A percentile compares a stretch with the other conserved stretches of the same genome.
Evolutionary conservation across 768 basidiomycete species (phyloP).

Genomic region (Rhizopogon vesiculosus): DNA sequence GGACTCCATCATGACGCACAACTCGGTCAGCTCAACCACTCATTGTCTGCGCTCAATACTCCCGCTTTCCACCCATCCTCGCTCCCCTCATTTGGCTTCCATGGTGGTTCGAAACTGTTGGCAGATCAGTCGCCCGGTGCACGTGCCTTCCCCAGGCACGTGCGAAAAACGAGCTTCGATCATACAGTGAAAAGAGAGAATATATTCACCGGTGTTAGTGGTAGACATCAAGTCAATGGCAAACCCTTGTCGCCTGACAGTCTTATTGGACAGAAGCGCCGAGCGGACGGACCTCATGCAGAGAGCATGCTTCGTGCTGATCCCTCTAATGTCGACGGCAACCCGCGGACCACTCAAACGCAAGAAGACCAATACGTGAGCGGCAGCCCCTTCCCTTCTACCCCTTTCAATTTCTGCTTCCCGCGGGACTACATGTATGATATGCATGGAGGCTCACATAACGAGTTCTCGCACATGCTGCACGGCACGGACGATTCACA

Average conservation of each 20-base stretch:
- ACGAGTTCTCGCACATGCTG: slow-evolving; percentile 31
- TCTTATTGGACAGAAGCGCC: slow-evolving; percentile 68
- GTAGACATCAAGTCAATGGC: slow-evolving; percentile 79
- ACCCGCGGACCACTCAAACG: slow-evolving; percentile 21
- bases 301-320: slow-evolving; percentile 80
- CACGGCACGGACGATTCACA: slow-evolving; percentile 23
- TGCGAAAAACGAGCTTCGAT: slow-evolving; percentile 93
- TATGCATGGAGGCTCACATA: slow-evolving; percentile 31
- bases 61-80: slow-evolving; percentile 65
- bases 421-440: slow-evolving; percentile 67
- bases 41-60: slow-evolving; percentile 38
- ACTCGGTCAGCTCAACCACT: slow-evolving; percentile 32
- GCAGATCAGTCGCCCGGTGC: slow-evolving; percentile 32
- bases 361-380: slow-evolving; percentile 38
- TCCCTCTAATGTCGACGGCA: slow-evolving; percentile 51
- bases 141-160: slow-evolving; percentile 74
- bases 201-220: slow-evolving; percentile 51
- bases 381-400: slow-evolving; percentile 56
- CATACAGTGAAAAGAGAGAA: slow-evolving; percentile 78
- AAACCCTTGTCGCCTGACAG: slow-evolving; percentile 64
- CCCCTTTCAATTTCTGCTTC: slow-evolving; percentile 70
- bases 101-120: slow-evolving; percentile 42
- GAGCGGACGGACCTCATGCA: slow-evolving; percentile 74
- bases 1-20: slow-evolving; percentile 22
- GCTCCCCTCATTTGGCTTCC: slow-evolving; percentile 65